Base-by-base conservation (phyloP, 192 early-diverging fungal genomes). In the Coemansia sp. region DNA sequence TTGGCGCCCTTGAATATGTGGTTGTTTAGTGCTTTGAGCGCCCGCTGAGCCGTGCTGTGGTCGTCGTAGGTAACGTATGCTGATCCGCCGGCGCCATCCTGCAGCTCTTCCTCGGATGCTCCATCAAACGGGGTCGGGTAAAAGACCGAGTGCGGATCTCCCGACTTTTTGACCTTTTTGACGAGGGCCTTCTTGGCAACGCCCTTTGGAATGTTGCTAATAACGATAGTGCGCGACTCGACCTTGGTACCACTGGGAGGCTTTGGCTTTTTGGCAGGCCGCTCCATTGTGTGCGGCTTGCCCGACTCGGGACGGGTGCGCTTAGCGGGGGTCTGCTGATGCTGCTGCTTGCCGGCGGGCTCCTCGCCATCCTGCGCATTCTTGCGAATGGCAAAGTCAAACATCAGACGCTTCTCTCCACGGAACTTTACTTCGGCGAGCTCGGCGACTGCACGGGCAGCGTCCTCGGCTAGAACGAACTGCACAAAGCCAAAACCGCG, bases 401-500 rank as follows among this genome's bases (percentile, higher is more conserved):
- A 83, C 80, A 84, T 84, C 36, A 98, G 83, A 23, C 78, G 87
- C 48, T 88, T 73, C 59, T 86, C 66, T 18, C 84, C 90, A 62
- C 83, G 71, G 74, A 97, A 97, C 70, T 91, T 89, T 11, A 67
- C 77, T 33, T 89, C 84, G 42, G 89, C 85, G 10, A 98, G 83
- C 56, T 91, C 89, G 26, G 84, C 75, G 28, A 98, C 57, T 2
- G 96, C 96, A 24, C 85, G 81, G 28, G 86, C 76, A 2, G 94
- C 80, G 59, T 82, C 80, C 18, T 82, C 80, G 16, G 80, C 71
- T 4, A 82, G 71, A 55, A 82, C 80, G 62, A 88, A 98, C 66
- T 93, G 88, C 5, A 98, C 95, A 77, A 92, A 98, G 16, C 96
- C 96, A 78, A 87, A 97, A 7, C 96, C 96, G 45, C 87, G 90